A percentile compares a stretch with the other conserved stretches of the same genome.
phyloP scores from a whole-genome alignment of 139 green algal genomes.

The Chlamydomonas schloesseri region DNA sequence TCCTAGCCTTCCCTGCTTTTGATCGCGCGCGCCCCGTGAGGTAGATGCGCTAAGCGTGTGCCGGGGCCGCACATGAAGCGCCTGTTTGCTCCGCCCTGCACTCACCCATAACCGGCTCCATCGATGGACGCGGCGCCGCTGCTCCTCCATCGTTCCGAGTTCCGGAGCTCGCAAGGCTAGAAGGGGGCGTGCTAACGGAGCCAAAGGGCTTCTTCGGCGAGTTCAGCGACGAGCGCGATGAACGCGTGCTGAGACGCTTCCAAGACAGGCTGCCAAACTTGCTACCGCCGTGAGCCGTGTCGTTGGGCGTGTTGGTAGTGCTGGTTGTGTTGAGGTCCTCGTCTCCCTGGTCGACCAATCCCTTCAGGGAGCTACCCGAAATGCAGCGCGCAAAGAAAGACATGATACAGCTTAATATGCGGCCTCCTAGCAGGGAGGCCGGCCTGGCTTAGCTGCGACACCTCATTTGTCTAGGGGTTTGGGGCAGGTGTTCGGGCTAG shows the following conservation, averaged over 20 bases:
- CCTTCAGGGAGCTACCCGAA: neutral
- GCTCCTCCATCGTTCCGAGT: neutral
- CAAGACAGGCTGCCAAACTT: conserved; percentile 19
- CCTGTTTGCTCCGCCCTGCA: no score
- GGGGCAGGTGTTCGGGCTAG: no score
- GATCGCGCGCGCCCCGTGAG: no score
- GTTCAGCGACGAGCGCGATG: neutral
- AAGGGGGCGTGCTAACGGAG: neutral
- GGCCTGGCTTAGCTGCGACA: neutral
- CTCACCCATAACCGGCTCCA: conserved; percentile 46
- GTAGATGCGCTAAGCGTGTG: no score
- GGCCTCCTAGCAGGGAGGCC: conserved; percentile 1
- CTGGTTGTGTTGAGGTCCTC: neutral
- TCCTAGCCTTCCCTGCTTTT: no score
- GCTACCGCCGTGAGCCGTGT: neutral
- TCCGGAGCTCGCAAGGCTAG: neutral
- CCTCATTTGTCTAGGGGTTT: no score
- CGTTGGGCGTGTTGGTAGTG: conserved; percentile 7
- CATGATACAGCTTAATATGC: neutral
- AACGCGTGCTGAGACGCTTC: neutral
- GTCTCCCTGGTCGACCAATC: conserved; percentile 9
- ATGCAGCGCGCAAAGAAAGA: neutral
- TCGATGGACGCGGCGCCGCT: neutral
- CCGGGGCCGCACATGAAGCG: no score
- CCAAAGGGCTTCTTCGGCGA: neutral